Percentiles rank a stretch among this genome's conserved stretches.
phyloP scores from a whole-genome alignment of 495 filamentous ascomycete genomes.

The Neurospora hispaniola region DNA sequence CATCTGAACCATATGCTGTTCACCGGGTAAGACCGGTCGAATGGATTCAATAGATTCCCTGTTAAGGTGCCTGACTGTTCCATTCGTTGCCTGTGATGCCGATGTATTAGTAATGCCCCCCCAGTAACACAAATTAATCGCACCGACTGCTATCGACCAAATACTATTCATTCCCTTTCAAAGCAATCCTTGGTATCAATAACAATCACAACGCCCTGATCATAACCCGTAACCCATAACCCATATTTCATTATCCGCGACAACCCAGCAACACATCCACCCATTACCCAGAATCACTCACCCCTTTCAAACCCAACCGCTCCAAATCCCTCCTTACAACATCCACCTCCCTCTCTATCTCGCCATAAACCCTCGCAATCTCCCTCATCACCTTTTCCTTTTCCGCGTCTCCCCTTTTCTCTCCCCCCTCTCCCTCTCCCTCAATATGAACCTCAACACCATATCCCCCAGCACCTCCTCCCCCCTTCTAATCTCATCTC shows the following conservation, averaged over 20 bases:
- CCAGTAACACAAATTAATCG: too few species aligned
- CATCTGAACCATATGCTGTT: not conserved
- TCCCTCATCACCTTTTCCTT: constrained; percentile 39
- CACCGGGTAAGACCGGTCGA: not conserved
- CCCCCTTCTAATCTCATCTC: constrained; percentile 19
- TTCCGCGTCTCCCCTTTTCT: constrained; percentile 3
- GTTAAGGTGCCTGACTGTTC: not conserved
- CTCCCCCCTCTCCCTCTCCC: not conserved
- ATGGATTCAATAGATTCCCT: not conserved
- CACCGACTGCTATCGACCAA: too few species aligned
- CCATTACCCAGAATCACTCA: not conserved
- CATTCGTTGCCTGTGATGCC: not conserved
- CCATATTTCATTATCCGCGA: not conserved
- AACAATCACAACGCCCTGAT: not conserved
- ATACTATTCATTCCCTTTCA: too few species aligned
- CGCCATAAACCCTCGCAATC: constrained; percentile 46
- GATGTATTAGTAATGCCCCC: not conserved
- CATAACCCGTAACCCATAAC: not conserved
- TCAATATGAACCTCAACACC: constrained; percentile 19
- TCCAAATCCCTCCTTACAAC: constrained; percentile 48
- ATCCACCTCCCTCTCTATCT: constrained; percentile 42
- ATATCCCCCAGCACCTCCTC: not conserved
- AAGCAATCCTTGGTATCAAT: not conserved
- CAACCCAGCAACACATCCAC: too few species aligned
- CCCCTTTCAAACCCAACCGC: constrained; percentile 38